Conservation (phyloP, 2,329 filamentous ascomycete species). For the Claviceps quebecensis region DNA sequence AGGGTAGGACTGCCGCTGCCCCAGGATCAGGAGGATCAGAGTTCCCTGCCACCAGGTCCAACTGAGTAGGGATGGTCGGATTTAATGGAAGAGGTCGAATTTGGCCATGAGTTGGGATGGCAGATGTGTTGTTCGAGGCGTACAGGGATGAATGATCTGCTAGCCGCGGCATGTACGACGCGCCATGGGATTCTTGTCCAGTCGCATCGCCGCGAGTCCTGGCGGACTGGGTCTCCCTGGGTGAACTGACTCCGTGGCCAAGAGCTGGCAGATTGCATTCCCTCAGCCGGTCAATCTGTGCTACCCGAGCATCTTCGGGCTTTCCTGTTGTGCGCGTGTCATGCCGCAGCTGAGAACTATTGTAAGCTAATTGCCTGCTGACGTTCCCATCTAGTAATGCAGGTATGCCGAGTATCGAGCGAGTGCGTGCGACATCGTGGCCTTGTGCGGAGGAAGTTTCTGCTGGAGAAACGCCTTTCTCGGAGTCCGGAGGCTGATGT, state of each 20-base stretch:
- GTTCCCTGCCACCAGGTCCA: neutral
- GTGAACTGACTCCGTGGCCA: neutral
- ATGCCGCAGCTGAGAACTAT: neutral
- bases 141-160: neutral
- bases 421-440: conserved; percentile 1
- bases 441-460: neutral
- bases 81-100: neutral
- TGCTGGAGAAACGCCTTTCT: neutral
- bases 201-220: neutral
- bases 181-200: neutral
- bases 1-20: neutral
- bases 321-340: conserved; percentile 1
- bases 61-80: neutral
- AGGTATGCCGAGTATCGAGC: conserved; percentile 2
- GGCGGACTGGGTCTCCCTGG: neutral
- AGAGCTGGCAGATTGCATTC: neutral
- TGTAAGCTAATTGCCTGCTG: neutral
- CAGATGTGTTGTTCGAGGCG: neutral
- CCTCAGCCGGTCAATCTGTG: conserved; percentile 1
- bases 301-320: neutral
- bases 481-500: neutral
- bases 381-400: conserved; percentile 1
- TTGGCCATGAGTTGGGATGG: neutral
- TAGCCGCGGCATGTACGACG: neutral
- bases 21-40: neutral